Conservation (phyloP, 495 filamentous ascomycete species). For the Tuber aestivum region DNA sequence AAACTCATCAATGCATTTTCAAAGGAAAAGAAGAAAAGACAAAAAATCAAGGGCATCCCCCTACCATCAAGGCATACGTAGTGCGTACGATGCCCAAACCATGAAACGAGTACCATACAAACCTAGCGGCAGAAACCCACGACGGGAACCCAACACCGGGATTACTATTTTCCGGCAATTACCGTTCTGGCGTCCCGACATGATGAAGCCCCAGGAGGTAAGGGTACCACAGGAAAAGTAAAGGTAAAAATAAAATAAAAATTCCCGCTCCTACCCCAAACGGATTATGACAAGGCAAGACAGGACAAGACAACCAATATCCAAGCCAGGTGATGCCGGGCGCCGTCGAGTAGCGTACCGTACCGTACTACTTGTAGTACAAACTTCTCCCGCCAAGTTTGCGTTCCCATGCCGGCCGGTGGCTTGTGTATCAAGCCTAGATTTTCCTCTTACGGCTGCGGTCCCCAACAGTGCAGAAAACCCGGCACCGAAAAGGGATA, state of each 20-base stretch:
- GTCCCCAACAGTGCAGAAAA: too few relatives aligned
- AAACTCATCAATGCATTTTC: neutral
- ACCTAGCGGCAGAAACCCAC: neutral
- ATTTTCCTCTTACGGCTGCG: neutral
- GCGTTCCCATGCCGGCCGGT: neutral
- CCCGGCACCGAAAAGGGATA: too few relatives aligned
- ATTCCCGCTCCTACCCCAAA: neutral
- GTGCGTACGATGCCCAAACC: neutral
- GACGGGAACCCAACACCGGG: neutral
- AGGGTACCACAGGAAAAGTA: too few relatives aligned
- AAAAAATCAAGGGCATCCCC: neutral
- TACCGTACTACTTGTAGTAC: too few relatives aligned
- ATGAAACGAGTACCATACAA: neutral
- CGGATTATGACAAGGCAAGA: neutral
- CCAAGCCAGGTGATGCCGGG: neutral
- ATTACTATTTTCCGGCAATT: neutral
- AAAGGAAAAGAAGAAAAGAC: too few relatives aligned
- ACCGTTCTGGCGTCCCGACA: neutral
- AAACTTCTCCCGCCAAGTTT: neutral
- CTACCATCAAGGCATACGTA: neutral
- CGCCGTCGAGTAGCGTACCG: too few relatives aligned
- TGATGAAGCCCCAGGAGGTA: neutral
- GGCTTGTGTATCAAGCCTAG: neutral
- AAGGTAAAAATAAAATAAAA: neutral
- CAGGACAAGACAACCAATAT: neutral